Conservation (phyloP, 2,329 filamentous ascomycete species). For the Fusarium guadeloupense region DNA sequence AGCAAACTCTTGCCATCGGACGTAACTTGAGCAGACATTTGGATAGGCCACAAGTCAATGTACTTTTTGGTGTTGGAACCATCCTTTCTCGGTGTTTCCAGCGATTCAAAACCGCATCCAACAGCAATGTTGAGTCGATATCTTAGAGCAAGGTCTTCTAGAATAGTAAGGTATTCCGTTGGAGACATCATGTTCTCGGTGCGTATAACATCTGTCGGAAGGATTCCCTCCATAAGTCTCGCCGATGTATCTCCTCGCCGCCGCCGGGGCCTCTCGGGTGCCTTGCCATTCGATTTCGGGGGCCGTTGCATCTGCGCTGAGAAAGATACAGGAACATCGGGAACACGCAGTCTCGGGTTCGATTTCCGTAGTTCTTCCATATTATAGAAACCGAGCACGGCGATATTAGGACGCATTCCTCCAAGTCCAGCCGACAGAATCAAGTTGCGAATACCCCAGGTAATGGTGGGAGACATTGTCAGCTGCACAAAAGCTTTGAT, state of each 20-base stretch:
- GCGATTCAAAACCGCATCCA: constrained; percentile 79
- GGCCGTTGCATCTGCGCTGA: constrained; percentile 46
- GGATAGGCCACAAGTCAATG: constrained; percentile 91
- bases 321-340: constrained; percentile 56
- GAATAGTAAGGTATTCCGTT: constrained; percentile 80
- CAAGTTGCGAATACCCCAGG: constrained; percentile 86
- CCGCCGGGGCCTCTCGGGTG: constrained; percentile 49
- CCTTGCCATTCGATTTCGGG: constrained; percentile 46
- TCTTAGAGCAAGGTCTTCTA: constrained; percentile 82
- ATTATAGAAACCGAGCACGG: constrained; percentile 82
- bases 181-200: constrained; percentile 74
- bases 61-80: constrained; percentile 74
- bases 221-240: constrained; percentile 63
- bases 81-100: constrained; percentile 74
- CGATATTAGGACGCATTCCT: constrained; percentile 90
- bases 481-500: constrained; percentile 93
- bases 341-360: constrained; percentile 64
- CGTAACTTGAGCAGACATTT: constrained; percentile 87
- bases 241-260: constrained; percentile 64
- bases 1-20: constrained; percentile 73
- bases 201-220: constrained; percentile 76
- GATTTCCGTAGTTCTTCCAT: constrained; percentile 77
- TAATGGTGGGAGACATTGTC: constrained; percentile 81
- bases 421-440: constrained; percentile 83
- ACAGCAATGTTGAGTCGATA: constrained; percentile 86